phyloP scores from a whole-genome alignment of 768 basidiomycete genomes.

The Phlegmacium glaucopus region DNA sequence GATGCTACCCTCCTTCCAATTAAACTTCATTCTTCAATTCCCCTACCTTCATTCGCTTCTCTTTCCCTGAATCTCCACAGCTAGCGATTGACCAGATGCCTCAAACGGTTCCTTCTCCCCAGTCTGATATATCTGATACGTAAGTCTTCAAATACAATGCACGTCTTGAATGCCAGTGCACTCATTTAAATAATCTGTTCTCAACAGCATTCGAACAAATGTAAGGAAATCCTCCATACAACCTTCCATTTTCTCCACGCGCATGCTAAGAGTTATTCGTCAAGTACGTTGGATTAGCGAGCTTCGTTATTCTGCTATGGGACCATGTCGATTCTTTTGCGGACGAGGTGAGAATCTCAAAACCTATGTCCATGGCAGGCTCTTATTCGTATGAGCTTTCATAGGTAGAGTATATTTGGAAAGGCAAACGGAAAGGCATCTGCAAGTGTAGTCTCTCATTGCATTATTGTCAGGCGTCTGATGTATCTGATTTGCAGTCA shows the following conservation, averaged over 20 bases:
- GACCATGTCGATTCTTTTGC: constrained; percentile 52
- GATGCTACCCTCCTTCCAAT: background rate
- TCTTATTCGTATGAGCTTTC: background rate
- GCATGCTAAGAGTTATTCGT: background rate
- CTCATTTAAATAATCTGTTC: background rate
- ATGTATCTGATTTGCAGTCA: constrained; percentile 24
- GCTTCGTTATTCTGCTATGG: constrained; percentile 51
- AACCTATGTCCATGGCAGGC: background rate
- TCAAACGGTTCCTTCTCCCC: constrained; percentile 9
- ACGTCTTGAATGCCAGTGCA: background rate
- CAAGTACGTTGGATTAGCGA: constrained; percentile 50
- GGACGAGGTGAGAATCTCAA: constrained; percentile 34
- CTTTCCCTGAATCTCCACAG: background rate
- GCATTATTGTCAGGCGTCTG: background rate
- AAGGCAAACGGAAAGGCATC: constrained; percentile 38
- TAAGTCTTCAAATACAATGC: constrained; percentile 1
- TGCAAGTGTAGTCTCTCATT: constrained; percentile 30
- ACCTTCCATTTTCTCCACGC: background rate
- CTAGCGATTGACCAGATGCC: too few relatives aligned
- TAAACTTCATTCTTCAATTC: background rate
- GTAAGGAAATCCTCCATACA: constrained; percentile 1
- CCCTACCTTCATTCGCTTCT: background rate
- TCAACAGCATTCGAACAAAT: constrained; percentile 15
- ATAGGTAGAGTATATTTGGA: constrained; percentile 52
- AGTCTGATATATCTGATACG: constrained; percentile 17